These are phyloP conservation scores for Beverwykella pulmonaria DNA, from an alignment of 495 filamentous ascomycete species.

Conservation along the genomic window DNA sequence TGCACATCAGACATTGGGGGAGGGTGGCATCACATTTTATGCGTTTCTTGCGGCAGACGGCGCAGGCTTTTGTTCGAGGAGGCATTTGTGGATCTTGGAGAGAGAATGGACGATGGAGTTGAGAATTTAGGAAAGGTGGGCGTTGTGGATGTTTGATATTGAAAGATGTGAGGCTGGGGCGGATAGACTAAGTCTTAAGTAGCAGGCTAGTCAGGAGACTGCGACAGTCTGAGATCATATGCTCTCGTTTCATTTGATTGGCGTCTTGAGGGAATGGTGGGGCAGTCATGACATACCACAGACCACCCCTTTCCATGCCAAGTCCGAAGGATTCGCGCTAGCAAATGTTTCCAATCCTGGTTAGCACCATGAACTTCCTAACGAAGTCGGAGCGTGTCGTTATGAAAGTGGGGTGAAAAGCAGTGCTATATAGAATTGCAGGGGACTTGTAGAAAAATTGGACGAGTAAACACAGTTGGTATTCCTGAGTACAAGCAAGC, in stretches of 20 bases:
- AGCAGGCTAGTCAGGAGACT: too few relatives aligned
- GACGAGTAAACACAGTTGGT: background rate
- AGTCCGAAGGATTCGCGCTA: background rate
- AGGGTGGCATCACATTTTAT: constrained; percentile 32
- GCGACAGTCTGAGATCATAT: too few relatives aligned
- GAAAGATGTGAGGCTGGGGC: background rate
- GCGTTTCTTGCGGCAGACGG: constrained; percentile 24
- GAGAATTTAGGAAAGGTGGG: too few relatives aligned
- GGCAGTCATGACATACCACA: too few relatives aligned
- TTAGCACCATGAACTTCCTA: background rate
- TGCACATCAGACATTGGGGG: constrained; percentile 30
- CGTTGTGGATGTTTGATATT: background rate
- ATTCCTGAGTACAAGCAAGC: background rate
- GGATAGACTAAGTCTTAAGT: too few relatives aligned
- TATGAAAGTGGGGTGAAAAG: too few relatives aligned
- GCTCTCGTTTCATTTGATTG: background rate
- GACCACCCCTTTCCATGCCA: too few relatives aligned
- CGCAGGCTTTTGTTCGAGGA: constrained; percentile 28
- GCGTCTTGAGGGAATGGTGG: background rate
- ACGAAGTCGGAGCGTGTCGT: too few relatives aligned
- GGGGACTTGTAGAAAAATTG: too few relatives aligned
- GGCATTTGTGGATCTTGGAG: constrained; percentile 8
- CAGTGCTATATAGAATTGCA: too few relatives aligned
- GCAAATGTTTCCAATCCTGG: background rate
- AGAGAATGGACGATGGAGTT: too few relatives aligned